Percentiles rank a stretch among this genome's conserved stretches.
These are phyloP conservation scores for Corchorus olitorius DNA, from an alignment of 345 rosid species.

Conservation along the genomic window DNA sequence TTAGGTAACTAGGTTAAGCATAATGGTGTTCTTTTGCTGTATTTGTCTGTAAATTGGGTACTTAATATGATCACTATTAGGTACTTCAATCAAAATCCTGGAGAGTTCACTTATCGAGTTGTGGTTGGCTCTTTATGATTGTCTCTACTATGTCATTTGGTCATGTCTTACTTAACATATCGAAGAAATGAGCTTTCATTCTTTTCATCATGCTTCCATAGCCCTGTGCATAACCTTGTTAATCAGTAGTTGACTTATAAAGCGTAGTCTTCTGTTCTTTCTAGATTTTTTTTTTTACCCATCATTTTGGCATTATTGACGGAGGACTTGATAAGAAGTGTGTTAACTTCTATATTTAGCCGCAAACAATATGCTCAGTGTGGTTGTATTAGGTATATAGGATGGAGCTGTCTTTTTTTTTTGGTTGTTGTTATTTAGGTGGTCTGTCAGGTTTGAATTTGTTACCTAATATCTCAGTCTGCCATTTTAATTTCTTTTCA, in stretches of 20 bases:
- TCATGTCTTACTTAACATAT: not conserved
- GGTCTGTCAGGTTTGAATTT: not conserved
- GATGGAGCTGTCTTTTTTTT: not conserved
- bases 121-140: not conserved
- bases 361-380: not conserved
- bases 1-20: not conserved
- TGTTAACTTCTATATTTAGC: not conserved
- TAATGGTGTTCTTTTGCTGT: not conserved
- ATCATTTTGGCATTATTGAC: not conserved
- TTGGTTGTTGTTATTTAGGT: not conserved
- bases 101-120: constrained; percentile 4
- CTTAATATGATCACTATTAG: too few relatives aligned
- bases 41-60: not conserved
- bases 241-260: constrained; percentile 4
- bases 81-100: not conserved
- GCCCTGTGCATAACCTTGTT: not conserved
- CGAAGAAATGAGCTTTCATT: constrained; percentile 3
- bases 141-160: not conserved
- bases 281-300: not conserved
- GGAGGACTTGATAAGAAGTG: not conserved
- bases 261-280: constrained; percentile 1
- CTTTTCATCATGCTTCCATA: not conserved
- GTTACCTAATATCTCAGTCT: not conserved
- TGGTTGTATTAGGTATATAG: constrained; percentile 4
- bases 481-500: not conserved